Evolutionary conservation across 1,284 basidiomycete genomes (phyloP).

Genomic region (Taiwanofungus camphoratus): DNA sequence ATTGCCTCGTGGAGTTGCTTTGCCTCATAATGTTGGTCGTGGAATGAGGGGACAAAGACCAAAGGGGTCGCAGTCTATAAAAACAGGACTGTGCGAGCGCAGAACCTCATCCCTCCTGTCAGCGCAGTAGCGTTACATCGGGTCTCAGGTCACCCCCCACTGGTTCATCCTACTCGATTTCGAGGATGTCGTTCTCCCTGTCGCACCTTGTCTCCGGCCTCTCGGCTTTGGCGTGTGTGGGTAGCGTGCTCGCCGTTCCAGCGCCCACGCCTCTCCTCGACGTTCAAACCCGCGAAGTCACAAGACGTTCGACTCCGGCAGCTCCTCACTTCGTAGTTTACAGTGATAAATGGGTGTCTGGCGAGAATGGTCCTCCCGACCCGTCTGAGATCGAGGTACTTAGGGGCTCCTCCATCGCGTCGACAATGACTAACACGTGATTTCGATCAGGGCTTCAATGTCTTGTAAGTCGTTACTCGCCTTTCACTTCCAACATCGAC

Average conservation of each 20-base stretch:
- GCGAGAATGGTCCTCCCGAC: slow-evolving; percentile 33
- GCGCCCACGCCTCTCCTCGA: slow-evolving; percentile 1
- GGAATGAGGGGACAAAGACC: too few relatives aligned
- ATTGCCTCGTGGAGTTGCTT: too few relatives aligned
- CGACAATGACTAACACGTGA: background rate
- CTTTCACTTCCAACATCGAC: too few relatives aligned
- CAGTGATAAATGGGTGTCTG: slow-evolving; percentile 34
- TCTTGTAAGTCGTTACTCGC: slow-evolving; percentile 33
- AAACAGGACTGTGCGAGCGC: too few relatives aligned
- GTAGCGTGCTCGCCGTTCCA: slow-evolving; percentile 10
- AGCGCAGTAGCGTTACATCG: too few relatives aligned
- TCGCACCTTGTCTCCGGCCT: slow-evolving; percentile 7
- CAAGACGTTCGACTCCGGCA: slow-evolving; percentile 1
- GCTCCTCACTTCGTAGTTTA: slow-evolving; percentile 41
- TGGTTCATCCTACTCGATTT: too few relatives aligned
- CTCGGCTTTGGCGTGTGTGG: slow-evolving; percentile 6
- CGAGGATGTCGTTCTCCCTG: slow-evolving; percentile 2
- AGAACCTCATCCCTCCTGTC: too few relatives aligned
- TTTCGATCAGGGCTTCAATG: slow-evolving; percentile 38
- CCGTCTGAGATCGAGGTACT: slow-evolving; percentile 31
- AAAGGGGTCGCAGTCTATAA: too few relatives aligned
- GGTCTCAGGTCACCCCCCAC: too few relatives aligned
- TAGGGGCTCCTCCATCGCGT: slow-evolving; percentile 1
- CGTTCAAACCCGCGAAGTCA: background rate
- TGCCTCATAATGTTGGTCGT: too few relatives aligned